phyloP scores from a whole-genome alignment of 805 yeast genomes.

The Peterozyma xylosa region DNA sequence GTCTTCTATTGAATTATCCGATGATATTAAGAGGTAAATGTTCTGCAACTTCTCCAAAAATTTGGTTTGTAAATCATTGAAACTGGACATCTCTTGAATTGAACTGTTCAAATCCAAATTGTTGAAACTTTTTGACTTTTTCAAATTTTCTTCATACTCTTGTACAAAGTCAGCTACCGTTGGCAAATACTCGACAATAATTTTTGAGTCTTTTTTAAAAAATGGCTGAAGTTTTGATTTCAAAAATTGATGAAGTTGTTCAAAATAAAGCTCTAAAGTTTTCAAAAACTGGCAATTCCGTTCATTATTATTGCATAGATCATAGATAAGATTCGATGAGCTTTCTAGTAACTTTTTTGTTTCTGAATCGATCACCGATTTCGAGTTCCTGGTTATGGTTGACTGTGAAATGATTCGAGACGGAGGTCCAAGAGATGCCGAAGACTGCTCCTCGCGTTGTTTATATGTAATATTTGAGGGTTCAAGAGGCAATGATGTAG shows the following conservation, averaged over 20 bases:
- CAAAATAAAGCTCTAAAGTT: neutral
- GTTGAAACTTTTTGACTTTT: neutral
- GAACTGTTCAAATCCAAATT: neutral
- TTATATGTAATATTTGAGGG: neutral
- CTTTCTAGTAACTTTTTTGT: constrained; percentile 5
- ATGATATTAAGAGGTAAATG: constrained; percentile 12
- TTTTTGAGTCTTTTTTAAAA: neutral
- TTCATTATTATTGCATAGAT: constrained; percentile 4
- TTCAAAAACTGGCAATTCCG: neutral
- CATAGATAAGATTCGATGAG: constrained; percentile 7
- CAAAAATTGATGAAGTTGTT: neutral
- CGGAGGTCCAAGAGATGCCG: neutral
- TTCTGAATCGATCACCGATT: constrained; percentile 3
- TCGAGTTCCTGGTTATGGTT: neutral
- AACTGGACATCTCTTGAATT: constrained; percentile 3
- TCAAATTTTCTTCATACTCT: neutral
- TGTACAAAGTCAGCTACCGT: constrained; percentile 1
- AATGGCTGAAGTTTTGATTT: neutral
- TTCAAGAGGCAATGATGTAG: neutral
- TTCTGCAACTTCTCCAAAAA: constrained; percentile 10
- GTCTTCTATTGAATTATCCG: neutral
- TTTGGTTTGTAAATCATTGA: constrained; percentile 3
- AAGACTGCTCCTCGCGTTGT: neutral
- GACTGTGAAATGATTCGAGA: neutral
- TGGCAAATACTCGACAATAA: neutral